Percentiles rank a stretch among this genome's conserved stretches.
Evolutionary conservation across 2,329 filamentous ascomycete genomes (phyloP).

Genomic region (Exophiala viscosa): DNA sequence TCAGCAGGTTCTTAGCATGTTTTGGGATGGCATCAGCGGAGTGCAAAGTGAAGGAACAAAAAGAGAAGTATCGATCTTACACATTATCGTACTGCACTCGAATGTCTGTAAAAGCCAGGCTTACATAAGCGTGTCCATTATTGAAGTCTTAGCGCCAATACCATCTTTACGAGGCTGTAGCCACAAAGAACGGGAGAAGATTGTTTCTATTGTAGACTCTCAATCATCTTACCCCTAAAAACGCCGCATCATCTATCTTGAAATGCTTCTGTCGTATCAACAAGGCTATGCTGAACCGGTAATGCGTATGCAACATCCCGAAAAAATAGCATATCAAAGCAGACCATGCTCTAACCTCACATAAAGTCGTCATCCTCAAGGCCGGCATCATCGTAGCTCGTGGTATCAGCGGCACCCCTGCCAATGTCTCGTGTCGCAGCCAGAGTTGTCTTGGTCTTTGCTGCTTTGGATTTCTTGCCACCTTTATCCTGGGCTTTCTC

Average conservation of each 20-base stretch:
- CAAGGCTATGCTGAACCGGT: conserved; percentile 2
- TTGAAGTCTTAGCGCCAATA: too few species aligned
- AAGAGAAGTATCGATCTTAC: too few species aligned
- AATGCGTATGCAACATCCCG: conserved; percentile 9
- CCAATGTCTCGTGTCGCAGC: conserved; percentile 56
- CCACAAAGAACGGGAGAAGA: not conserved
- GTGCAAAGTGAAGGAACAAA: too few species aligned
- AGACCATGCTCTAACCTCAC: conserved; percentile 31
- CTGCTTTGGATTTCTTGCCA: conserved; percentile 94
- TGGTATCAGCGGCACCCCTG: conserved; percentile 63
- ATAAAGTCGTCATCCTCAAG: conserved; percentile 59
- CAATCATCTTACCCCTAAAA: not conserved
- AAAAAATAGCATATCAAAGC: conserved; percentile 4
- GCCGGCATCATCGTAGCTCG: conserved; percentile 70
- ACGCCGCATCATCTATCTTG: conserved; percentile 1
- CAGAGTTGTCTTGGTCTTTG: conserved; percentile 87
- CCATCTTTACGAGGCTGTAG: not conserved
- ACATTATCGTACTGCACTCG: too few species aligned
- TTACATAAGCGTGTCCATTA: too few species aligned
- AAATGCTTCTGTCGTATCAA: not conserved
- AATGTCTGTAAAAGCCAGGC: too few species aligned
- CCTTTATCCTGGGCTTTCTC: conserved; percentile 93
- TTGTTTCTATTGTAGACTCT: not conserved
- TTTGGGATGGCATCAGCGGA: too few species aligned
- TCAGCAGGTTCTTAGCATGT: too few species aligned